Evolutionary conservation across 2,329 filamentous ascomycete genomes (phyloP).

Genomic region (Boeremia exigua): DNA sequence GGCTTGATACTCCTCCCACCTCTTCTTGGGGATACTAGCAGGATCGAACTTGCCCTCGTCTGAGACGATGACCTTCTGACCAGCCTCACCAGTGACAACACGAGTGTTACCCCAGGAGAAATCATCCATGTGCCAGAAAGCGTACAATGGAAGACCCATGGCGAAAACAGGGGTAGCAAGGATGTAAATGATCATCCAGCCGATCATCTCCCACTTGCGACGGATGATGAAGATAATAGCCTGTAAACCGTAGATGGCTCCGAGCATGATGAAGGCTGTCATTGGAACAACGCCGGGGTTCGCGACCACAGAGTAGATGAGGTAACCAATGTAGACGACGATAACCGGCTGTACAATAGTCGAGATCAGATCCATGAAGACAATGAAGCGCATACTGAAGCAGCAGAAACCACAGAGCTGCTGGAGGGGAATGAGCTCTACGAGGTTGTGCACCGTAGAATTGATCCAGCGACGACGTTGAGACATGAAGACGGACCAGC

Average conservation of each 20-base stretch:
- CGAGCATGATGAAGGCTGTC: slow-evolving; percentile 88
- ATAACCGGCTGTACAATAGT: slow-evolving; percentile 93
- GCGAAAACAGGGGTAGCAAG: slow-evolving; percentile 90
- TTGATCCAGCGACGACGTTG: slow-evolving; percentile 99
- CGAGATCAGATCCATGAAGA: slow-evolving; percentile 90
- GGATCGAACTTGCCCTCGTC: slow-evolving; percentile 99
- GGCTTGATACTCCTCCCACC: slow-evolving; percentile 98
- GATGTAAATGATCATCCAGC: slow-evolving; percentile 98
- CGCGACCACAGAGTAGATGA: slow-evolving; percentile 75
- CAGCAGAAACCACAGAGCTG: slow-evolving; percentile 99
- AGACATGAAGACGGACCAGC: slow-evolving; percentile 92
- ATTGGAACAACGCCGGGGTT: slow-evolving; percentile 73
- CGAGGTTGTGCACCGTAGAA: slow-evolving; percentile 96
- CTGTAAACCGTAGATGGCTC: slow-evolving; percentile 95
- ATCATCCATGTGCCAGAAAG: slow-evolving; percentile 99
- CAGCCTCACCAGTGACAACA: slow-evolving; percentile 92
- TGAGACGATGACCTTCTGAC: slow-evolving; percentile 88
- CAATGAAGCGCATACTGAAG: slow-evolving; percentile 98
- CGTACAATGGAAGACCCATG: slow-evolving; percentile 86
- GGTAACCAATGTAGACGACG: slow-evolving; percentile 85
- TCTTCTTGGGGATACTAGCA: slow-evolving; percentile 90
- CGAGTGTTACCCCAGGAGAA: slow-evolving; percentile 99
- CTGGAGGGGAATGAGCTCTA: slow-evolving; percentile 90
- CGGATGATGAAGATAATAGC: slow-evolving; percentile 95
- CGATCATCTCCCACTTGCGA: slow-evolving; percentile 99